Evolutionary conservation across 1,284 basidiomycete species (phyloP).

Genomic region (Phellopilus nigrolimitatus): DNA sequence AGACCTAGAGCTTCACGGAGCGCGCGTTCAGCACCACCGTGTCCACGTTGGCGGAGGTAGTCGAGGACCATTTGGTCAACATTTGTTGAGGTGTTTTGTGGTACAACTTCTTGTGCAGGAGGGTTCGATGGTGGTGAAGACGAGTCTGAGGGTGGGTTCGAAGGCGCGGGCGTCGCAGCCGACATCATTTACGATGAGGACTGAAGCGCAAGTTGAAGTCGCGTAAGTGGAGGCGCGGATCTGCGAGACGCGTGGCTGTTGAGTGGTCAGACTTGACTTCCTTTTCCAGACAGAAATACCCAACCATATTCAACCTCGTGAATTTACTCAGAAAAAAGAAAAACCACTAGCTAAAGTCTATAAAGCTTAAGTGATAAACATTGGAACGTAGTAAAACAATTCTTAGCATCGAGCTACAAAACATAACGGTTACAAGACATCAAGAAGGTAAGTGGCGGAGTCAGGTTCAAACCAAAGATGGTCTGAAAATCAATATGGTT

Average conservation of each 20-base stretch:
- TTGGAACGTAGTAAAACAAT: not conserved
- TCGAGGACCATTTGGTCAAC: slow-evolving; percentile 70
- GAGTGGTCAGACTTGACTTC: no score
- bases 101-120: slow-evolving; percentile 31
- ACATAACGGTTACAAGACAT: not conserved
- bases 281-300: no score
- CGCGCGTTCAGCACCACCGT: slow-evolving; percentile 70
- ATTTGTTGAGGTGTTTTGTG: slow-evolving; percentile 27
- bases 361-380: not conserved
- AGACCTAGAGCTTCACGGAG: slow-evolving; percentile 65
- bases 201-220: not conserved
- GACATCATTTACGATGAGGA: slow-evolving; percentile 36
- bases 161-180: slow-evolving; percentile 38
- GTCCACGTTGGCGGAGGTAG: slow-evolving; percentile 81
- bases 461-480: no score
- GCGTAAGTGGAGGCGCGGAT: not conserved
- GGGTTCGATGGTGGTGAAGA: slow-evolving; percentile 31
- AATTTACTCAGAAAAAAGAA: no score
- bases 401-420: slow-evolving; percentile 14
- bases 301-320: no score
- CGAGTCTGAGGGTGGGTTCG: slow-evolving; percentile 28
- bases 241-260: no score
- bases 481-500: not conserved
- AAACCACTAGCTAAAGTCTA: no score
- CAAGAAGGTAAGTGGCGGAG: not conserved